Evolutionary conservation across 2,329 filamentous ascomycete genomes (phyloP).

Genomic region (Nemania sp.): DNA sequence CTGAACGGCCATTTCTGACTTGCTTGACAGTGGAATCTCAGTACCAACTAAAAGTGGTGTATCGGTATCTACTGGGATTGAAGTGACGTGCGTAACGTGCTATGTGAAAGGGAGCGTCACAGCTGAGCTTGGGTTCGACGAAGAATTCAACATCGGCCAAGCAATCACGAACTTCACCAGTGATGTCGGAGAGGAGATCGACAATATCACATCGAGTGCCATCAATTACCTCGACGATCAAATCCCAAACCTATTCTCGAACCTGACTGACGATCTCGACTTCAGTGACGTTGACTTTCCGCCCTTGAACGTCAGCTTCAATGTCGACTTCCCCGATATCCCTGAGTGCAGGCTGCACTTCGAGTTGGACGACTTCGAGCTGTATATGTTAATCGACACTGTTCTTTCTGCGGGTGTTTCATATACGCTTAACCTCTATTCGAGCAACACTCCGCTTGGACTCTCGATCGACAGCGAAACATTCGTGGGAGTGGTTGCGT

Average conservation of each 20-base stretch:
- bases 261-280: constrained; percentile 32
- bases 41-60: constrained; percentile 27
- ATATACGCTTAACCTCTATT: constrained; percentile 54
- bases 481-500: constrained; percentile 51
- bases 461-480: constrained; percentile 45
- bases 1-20: constrained; percentile 2
- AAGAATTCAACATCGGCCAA: constrained; percentile 45
- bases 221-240: constrained; percentile 35
- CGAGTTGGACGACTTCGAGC: constrained; percentile 54
- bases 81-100: constrained; percentile 52
- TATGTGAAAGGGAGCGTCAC: constrained; percentile 53
- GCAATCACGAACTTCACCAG: constrained; percentile 40
- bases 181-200: constrained; percentile 39
- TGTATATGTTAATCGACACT: constrained; percentile 54
- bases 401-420: constrained; percentile 46
- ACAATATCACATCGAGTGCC: constrained; percentile 40
- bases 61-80: constrained; percentile 35
- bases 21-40: constrained; percentile 8
- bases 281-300: constrained; percentile 40
- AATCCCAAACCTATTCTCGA: constrained; percentile 8
- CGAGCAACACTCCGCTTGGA: constrained; percentile 49
- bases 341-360: constrained; percentile 49
- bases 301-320: constrained; percentile 46
- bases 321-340: constrained; percentile 48
- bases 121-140: constrained; percentile 47